Percentiles rank a stretch among this genome's conserved stretches.
Evolutionary conservation across 2,329 filamentous ascomycete species (phyloP).

Genomic region (Pezizomycotina sp.): DNA sequence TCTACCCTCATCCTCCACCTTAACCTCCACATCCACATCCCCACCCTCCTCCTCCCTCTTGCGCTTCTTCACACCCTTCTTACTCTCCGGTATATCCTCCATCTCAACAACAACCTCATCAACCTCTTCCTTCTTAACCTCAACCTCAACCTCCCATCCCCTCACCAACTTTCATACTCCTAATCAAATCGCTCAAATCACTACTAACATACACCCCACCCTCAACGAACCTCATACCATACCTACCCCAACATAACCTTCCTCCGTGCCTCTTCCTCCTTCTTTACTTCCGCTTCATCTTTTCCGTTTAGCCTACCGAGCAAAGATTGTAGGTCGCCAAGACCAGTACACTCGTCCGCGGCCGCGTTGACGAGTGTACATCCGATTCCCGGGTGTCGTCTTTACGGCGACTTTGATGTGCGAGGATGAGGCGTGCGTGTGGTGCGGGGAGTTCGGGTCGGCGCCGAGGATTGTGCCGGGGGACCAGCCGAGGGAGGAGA

Average conservation of each 20-base stretch:
- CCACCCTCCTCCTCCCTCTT: conserved; percentile 27
- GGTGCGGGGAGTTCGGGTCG: conserved; percentile 45
- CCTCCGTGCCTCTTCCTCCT: conserved; percentile 52
- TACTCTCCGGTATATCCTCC: conserved; percentile 21
- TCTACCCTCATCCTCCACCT: conserved; percentile 21
- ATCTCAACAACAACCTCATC: conserved; percentile 12
- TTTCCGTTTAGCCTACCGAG: conserved; percentile 82
- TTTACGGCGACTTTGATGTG: conserved; percentile 65
- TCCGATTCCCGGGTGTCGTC: conserved; percentile 78
- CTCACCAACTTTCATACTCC: conserved; percentile 37
- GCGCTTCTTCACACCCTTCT: conserved; percentile 10
- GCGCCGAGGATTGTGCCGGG: conserved; percentile 71
- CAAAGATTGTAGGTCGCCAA: conserved; percentile 73
- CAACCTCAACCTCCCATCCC: conserved; percentile 37
- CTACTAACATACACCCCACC: conserved; percentile 58
- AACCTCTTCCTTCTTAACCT: conserved; percentile 24
- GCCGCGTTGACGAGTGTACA: conserved; percentile 53
- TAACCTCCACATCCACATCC: conserved; percentile 23
- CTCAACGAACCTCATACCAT: conserved; percentile 72
- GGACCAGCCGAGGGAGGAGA: conserved; percentile 77
- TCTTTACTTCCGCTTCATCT: conserved; percentile 51
- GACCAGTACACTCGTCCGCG: conserved; percentile 59
- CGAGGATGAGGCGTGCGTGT: conserved; percentile 58
- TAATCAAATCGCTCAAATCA: conserved; percentile 31
- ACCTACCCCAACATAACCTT: conserved; percentile 58